Evolutionary conservation across 202 grass and related monocot species (phyloP), one percentile per base, ranked within the genome.

Genomic region (Musa balbisiana): DNA sequence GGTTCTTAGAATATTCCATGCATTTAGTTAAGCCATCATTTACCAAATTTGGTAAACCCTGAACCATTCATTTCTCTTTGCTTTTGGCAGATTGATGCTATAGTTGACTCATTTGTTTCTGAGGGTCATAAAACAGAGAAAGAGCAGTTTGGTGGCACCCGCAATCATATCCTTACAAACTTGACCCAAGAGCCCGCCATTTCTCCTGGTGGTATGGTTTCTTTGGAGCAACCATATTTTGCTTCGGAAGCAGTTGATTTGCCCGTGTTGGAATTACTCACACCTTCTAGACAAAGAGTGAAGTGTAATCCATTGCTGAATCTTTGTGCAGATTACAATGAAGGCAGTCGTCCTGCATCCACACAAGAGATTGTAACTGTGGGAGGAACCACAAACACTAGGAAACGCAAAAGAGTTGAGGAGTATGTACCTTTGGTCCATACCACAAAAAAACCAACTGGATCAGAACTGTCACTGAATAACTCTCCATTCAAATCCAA

Each of bases 291-390:
- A 77, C 84, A 85, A 79, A 85, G 71, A 81, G 75, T 79, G 16
- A 69, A 70, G 15, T 69, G 87, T 82, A 89, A 89, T 62, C 95
- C 89, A 52, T 78, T 94, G 82, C 77, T 94, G 77, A 87, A 99
- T 83, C 91, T 94, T 82, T 87, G 94, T 82, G 87, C 88, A 53
- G 95, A 90, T 80, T 92, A 99, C 82, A 89, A 92, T 51, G 95
- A 94, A 82, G 91, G 83, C 75, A 94, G 87, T 83, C 86, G 92
- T 25, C 89, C 95, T 20, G 94, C 95, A 2, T 91, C 91, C 51
- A 99, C 91, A 43, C 71, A 87, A 21, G 91, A 86, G 69, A 88
- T 79, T 80, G 52, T 59, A 67, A 72, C 55, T 69, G 26, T 80
- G 64, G 69, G 23, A 60, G 79, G 53, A 74, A 29, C 64, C 25